Base-by-base conservation (phyloP, 345 rosid genomes). In the Excoecaria agallocha region DNA sequence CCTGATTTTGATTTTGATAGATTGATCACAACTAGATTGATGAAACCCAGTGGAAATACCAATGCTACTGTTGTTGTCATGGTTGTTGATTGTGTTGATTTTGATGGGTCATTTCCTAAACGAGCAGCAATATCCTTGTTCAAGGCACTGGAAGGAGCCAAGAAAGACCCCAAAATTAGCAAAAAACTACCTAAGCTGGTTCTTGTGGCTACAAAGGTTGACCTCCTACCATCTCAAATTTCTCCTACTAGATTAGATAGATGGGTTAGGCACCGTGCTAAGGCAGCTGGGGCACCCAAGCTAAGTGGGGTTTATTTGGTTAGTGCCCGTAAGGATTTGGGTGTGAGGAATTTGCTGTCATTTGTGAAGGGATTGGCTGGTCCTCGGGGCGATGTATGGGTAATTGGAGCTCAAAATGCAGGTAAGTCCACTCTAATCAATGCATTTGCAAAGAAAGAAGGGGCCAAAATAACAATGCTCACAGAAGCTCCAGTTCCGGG, bases 401-500 rank as follows among this genome's bases (percentile, higher is more conserved):
- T 92, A 69, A 85, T 92, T 39, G 95, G 97, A 71, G 93, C 98
- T 48, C 98, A 92, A 72, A 94, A 94, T 70, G 97, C 89, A 0
- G 97, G 97, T 22, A 91, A 92, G 78, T 91, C 98, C 57, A 90
- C 97, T 75, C 84, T 94, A 76, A 89, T 94, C 39, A 94, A 94
- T 82, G 86, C 87, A 41, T 78, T 91, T 60, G 87, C 97, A 6
- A 91, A 89, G 86, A 94, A 88, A 84, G 91, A 84, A 61, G 92
- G 91, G 61, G 90, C 83, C 6, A 89, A 86, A 69, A 79, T 91
- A 68, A 84, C 95, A 22, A 89, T 88, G 86, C 95, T 92, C 66
- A 91, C 98, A 0, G 98, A 92, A 79, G 97, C 98, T 80, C 89
- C 97, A 7, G 87, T 94, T 82, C 97, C 97, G 57, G 98, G 97